A percentile compares a stretch with the other conserved stretches of the same genome.
Conservation (phyloP, 352 stramenopile genomes). For the Aphanomyces euteiches region DNA sequence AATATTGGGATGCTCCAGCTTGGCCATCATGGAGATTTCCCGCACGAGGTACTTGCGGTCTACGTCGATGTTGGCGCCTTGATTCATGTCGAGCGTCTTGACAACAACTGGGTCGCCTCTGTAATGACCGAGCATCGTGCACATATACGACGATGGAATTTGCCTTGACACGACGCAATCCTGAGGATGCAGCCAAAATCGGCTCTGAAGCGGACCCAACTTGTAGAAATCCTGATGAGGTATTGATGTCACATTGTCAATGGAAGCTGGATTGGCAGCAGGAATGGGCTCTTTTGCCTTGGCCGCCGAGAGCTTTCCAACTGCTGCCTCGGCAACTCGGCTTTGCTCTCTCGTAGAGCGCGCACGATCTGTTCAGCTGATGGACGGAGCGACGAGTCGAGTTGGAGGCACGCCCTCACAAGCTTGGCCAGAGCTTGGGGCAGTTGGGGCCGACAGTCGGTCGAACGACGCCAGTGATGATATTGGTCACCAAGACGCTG, state of each 20-base stretch:
- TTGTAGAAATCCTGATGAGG: conserved; percentile 22
- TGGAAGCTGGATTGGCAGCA: too few relatives aligned
- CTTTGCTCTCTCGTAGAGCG: conserved; percentile 19
- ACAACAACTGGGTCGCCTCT: conserved; percentile 25
- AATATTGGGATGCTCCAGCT: conserved; percentile 27
- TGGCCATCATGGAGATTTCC: conserved; percentile 31
- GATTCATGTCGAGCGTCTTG: conserved; percentile 25
- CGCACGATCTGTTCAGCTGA: conserved; percentile 24
- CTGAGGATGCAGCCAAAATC: conserved; percentile 23
- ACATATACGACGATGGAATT: conserved; percentile 28
- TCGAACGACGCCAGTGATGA: conserved; percentile 29
- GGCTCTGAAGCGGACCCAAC: conserved; percentile 5
- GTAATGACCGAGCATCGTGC: conserved; percentile 26
- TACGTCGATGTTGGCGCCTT: background rate
- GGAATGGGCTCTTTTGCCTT: background rate
- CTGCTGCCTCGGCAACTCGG: conserved; percentile 19
- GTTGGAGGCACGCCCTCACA: conserved; percentile 26
- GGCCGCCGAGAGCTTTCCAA: background rate
- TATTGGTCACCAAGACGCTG: conserved; percentile 28
- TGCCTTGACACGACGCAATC: conserved; percentile 26
- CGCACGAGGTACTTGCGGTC: conserved; percentile 29
- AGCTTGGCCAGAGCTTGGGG: conserved; percentile 22
- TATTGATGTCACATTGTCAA: background rate
- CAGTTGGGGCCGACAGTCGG: conserved; percentile 7
- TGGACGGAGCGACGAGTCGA: conserved; percentile 26